Conservation (phyloP, 2,329 filamentous ascomycete species). For the Mycosphaerella arachidis region DNA sequence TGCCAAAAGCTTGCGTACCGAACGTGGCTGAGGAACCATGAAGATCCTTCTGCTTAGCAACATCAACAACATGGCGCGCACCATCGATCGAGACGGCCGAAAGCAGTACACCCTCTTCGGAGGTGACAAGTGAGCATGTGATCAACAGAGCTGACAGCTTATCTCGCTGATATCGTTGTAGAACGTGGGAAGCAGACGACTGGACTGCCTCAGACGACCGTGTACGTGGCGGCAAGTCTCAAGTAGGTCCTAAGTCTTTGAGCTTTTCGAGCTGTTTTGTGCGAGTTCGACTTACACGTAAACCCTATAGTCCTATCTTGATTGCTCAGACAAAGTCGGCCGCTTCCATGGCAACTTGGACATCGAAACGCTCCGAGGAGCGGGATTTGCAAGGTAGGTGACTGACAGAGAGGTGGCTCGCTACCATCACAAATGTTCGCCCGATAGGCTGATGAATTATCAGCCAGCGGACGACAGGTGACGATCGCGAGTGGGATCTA, state of each 20-base stretch:
- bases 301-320: slow-evolving; percentile 42
- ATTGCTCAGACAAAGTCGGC: slow-evolving; percentile 38
- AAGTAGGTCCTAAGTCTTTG: slow-evolving; percentile 33
- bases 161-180: slow-evolving; percentile 28
- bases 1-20: background rate
- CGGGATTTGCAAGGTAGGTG: slow-evolving; percentile 61
- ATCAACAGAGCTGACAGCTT: background rate
- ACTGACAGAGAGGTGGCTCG: too few species aligned
- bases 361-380: slow-evolving; percentile 69
- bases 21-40: background rate
- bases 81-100: slow-evolving; percentile 3
- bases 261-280: background rate
- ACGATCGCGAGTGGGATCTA: slow-evolving; percentile 59
- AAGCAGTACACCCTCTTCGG: slow-evolving; percentile 30
- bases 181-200: slow-evolving; percentile 54
- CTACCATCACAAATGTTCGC: background rate
- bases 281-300: background rate
- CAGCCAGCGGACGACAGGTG: slow-evolving; percentile 63
- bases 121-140: slow-evolving; percentile 26
- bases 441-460: background rate
- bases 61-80: slow-evolving; percentile 1
- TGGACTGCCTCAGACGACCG: slow-evolving; percentile 72
- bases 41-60: background rate
- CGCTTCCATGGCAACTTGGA: slow-evolving; percentile 67
- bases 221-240: slow-evolving; percentile 69